phyloP scores from a whole-genome alignment of 108 stramenopile genomes.

The Nannochloropsis gaditana region DNA sequence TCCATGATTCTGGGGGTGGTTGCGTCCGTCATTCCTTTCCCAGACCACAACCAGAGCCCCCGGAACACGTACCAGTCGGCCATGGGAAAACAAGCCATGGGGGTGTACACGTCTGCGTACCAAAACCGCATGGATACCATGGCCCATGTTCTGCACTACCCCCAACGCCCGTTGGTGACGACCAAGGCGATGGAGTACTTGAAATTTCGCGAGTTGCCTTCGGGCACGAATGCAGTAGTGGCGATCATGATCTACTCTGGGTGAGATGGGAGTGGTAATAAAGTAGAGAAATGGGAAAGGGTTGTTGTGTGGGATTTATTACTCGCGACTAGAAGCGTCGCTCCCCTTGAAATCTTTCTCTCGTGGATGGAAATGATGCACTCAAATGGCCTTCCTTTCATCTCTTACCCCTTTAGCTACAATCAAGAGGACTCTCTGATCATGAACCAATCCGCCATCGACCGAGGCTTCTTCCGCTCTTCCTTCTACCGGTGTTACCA shows the following conservation, averaged over 20 bases:
- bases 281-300: background rate
- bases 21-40: slow-evolving; percentile 95
- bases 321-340: background rate
- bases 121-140: slow-evolving; percentile 98
- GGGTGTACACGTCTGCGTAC: slow-evolving; percentile 90
- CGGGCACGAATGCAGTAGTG: slow-evolving; percentile 92
- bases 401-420: slow-evolving; percentile 55
- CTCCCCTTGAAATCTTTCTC: too few species aligned
- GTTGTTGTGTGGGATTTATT: background rate
- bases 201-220: slow-evolving; percentile 94
- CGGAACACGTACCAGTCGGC: slow-evolving; percentile 96
- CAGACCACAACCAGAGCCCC: slow-evolving; percentile 99
- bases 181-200: slow-evolving; percentile 96
- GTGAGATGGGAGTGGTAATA: background rate
- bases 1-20: slow-evolving; percentile 83
- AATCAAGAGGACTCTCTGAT: slow-evolving; percentile 98
- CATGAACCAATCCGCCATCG: slow-evolving; percentile 95
- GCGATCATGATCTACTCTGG: slow-evolving; percentile 98
- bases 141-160: slow-evolving; percentile 98
- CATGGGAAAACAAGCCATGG: slow-evolving; percentile 86
- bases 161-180: slow-evolving; percentile 94
- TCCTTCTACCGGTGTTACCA: slow-evolving; percentile 88
- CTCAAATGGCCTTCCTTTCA: background rate
- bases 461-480: slow-evolving; percentile 94
- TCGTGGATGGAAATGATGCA: too few species aligned